A percentile compares a stretch with the other conserved stretches of the same genome.
Conservation (phyloP, 768 basidiomycete genomes). For the Termitomyces sp. region DNA sequence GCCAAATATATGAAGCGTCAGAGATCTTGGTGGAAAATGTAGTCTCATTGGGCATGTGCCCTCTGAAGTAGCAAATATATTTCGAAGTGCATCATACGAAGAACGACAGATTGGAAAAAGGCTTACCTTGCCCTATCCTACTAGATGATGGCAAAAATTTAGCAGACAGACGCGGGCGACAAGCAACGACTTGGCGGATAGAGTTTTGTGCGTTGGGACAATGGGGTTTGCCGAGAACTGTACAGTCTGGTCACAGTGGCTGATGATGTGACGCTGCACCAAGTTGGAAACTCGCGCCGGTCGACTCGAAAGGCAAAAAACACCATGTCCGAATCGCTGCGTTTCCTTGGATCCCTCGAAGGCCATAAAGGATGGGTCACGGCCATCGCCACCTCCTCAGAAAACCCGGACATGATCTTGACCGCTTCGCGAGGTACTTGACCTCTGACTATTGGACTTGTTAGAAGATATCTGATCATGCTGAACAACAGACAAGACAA, state of each 20-base stretch:
- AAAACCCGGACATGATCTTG: slow-evolving; percentile 99
- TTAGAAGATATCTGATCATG: slow-evolving; percentile 13
- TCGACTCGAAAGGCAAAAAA: slow-evolving; percentile 26
- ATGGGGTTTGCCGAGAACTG: slow-evolving; percentile 39
- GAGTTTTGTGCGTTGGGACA: slow-evolving; percentile 7
- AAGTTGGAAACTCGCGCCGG: slow-evolving; percentile 23
- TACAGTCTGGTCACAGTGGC: slow-evolving; percentile 65
- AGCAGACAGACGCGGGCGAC: neutral
- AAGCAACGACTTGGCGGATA: neutral
- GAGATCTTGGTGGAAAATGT: slow-evolving; percentile 78
- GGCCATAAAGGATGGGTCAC: slow-evolving; percentile 99
- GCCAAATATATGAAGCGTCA: slow-evolving; percentile 41
- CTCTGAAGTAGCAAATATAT: slow-evolving; percentile 94
- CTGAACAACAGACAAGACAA: slow-evolving; percentile 83
- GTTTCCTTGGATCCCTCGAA: slow-evolving; percentile 86
- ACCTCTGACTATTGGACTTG: slow-evolving; percentile 1
- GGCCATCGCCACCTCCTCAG: slow-evolving; percentile 95
- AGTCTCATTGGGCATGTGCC: slow-evolving; percentile 63
- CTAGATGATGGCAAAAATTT: too few species aligned
- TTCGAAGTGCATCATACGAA: slow-evolving; percentile 29
- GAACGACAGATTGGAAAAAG: neutral
- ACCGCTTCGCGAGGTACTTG: slow-evolving; percentile 91
- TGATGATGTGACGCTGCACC: slow-evolving; percentile 36
- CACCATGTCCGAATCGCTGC: slow-evolving; percentile 78
- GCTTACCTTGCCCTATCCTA: slow-evolving; percentile 2